Evolutionary conservation across 176 grass and related monocot species (phyloP).

Genomic region (Carex littledalei): DNA sequence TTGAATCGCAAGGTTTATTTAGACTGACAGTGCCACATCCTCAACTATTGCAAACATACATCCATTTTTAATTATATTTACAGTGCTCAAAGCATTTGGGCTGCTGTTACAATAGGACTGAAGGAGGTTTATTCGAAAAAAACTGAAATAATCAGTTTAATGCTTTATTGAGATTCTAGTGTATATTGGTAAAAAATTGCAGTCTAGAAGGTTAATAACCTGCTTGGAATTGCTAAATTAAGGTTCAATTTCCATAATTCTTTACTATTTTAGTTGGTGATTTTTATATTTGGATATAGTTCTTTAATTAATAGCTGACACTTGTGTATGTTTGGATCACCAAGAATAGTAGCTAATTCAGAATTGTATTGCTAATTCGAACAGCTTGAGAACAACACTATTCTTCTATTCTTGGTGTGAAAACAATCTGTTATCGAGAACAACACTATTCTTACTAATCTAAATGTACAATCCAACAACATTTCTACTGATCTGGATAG

Average conservation of each 20-base stretch:
- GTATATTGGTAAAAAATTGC: neutral
- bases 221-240: neutral
- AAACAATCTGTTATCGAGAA: too few relatives aligned
- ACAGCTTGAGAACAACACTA: too few relatives aligned
- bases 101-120: neutral
- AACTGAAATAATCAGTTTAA: neutral
- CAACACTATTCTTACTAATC: too few relatives aligned
- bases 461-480: too few relatives aligned
- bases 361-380: too few relatives aligned
- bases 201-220: neutral
- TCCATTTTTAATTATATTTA: neutral
- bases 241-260: neutral
- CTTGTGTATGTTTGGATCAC: neutral
- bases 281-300: neutral
- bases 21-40: neutral
- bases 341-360: too few relatives aligned
- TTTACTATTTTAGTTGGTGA: neutral
- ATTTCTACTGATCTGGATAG: too few relatives aligned
- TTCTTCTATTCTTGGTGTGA: too few relatives aligned
- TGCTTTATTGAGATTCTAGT: neutral
- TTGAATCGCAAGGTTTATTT: neutral
- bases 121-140: neutral
- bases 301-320: neutral
- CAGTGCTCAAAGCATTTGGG: neutral
- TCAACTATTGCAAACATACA: neutral